Base-by-base conservation (phyloP, 257 asterid species). In the Thymus quinquecostatus region DNA sequence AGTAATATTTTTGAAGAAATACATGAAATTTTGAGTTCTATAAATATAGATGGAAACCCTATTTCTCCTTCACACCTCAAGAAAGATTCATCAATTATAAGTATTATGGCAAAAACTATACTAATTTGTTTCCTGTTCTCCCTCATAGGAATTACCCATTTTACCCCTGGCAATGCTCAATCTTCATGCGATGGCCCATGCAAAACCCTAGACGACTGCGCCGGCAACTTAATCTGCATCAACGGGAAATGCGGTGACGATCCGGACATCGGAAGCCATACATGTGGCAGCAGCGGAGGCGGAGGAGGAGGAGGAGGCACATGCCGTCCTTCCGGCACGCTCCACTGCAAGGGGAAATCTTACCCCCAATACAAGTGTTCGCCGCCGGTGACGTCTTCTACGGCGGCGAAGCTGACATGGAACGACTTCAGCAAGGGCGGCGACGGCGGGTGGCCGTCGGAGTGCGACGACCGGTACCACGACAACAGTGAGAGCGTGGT, bases 371-470 rank as follows among this genome's bases (percentile, higher is more conserved):
- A 73, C 57, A 49, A 54, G 3, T 85, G 83, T 64, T 85, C 90
- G 0, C 88, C 88, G 0, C 82, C 78, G 2, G 58, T 83, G 63
- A 51, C 83, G 27, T 5, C 82, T 30, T 77, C 88, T 4, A 86
- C 87, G 0, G 50, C 78, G 0, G 83, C 83, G 4, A 72, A 59
- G 33, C 89, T 86, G 1, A 82, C 89, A 0, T 45, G 51, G 33
- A 84, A 84, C 11, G 85, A 78, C 68, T 82, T 86, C 64, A 80
- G 83, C 2, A 68, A 64, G 5, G 86, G 86, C 2, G 86, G 89
- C 1, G 87, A 84, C 10, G 80, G 80, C 3, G 80, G 80, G 1
- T 68, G 29, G 0, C 63, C 72, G 9, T 63, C 80, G 8, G 77
- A 81, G 69, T 86, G 87, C 36, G 87, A 86, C 29, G 56, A 36